These are phyloP conservation scores for Daldinia sp. DNA, from an alignment of 2,329 filamentous ascomycete genomes.

Conservation along the genomic window DNA sequence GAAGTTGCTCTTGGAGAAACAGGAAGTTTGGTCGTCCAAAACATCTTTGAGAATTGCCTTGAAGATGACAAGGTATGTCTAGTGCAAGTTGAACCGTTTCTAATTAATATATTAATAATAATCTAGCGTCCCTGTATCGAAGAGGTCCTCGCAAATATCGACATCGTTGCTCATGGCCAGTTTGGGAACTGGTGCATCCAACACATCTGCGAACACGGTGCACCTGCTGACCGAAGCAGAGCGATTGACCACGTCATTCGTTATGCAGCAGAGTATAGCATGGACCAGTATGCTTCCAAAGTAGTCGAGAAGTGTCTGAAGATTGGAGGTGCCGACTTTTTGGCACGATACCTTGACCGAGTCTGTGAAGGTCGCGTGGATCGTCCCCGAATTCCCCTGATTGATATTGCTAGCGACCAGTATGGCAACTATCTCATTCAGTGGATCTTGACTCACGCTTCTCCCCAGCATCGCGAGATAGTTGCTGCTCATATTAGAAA, in stretches of 20 bases:
- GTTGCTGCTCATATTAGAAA: constrained; percentile 95
- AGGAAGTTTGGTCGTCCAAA: constrained; percentile 96
- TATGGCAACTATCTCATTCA: constrained; percentile 99
- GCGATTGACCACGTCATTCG: constrained; percentile 95
- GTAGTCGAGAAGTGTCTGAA: constrained; percentile 99
- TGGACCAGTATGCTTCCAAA: constrained; percentile 98
- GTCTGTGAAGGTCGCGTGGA: constrained; percentile 92
- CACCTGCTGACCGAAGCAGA: constrained; percentile 86
- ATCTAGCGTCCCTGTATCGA: constrained; percentile 93
- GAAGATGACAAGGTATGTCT: constrained; percentile 91
- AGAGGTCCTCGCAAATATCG: constrained; percentile 93
- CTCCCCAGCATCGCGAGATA: constrained; percentile 87
- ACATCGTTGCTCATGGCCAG: constrained; percentile 95
- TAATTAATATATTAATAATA: constrained; percentile 24
- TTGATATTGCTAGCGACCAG: constrained; percentile 98
- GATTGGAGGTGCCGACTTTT: constrained; percentile 89
- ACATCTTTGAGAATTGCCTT: constrained; percentile 99
- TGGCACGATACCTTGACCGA: constrained; percentile 89
- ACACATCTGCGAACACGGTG: constrained; percentile 97
- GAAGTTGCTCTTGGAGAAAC: constrained; percentile 97
- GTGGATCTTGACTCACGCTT: constrained; percentile 91
- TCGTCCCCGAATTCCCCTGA: constrained; percentile 93
- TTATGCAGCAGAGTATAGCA: constrained; percentile 95
- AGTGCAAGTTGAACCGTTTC: background rate
- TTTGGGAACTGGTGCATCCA: constrained; percentile 99